phyloP scores from a whole-genome alignment of 805 yeast species.

The Candida boleticola region DNA sequence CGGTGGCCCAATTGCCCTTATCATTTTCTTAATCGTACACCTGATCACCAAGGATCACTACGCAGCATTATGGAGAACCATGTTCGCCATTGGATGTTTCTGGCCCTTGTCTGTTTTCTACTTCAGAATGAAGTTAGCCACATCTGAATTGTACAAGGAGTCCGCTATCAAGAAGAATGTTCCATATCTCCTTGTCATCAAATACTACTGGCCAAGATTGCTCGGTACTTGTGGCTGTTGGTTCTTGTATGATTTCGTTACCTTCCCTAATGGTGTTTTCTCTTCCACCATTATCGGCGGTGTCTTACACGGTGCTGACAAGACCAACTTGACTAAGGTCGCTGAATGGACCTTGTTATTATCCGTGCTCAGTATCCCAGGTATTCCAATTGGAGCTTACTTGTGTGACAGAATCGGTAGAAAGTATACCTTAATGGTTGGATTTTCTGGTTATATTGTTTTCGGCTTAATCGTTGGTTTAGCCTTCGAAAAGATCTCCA shows the following conservation, averaged over 20 bases:
- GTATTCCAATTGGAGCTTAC: slow-evolving; percentile 67
- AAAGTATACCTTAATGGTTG: slow-evolving; percentile 66
- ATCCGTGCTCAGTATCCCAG: slow-evolving; percentile 67
- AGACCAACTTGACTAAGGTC: slow-evolving; percentile 46
- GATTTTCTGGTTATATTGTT: slow-evolving; percentile 67
- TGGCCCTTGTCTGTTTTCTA: slow-evolving; percentile 74
- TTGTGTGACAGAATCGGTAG: slow-evolving; percentile 66
- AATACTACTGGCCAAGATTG: slow-evolving; percentile 65
- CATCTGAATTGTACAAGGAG: slow-evolving; percentile 61
- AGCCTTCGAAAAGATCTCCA: slow-evolving; percentile 53
- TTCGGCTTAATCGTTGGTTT: slow-evolving; percentile 72
- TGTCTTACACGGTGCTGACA: slow-evolving; percentile 33
- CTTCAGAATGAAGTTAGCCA: slow-evolving; percentile 67
- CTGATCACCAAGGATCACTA: slow-evolving; percentile 48
- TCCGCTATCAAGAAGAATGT: slow-evolving; percentile 58
- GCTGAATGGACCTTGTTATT: slow-evolving; percentile 75
- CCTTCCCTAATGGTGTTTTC: slow-evolving; percentile 76
- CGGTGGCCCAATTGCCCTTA: slow-evolving; percentile 74
- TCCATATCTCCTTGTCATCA: slow-evolving; percentile 54
- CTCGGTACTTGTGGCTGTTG: slow-evolving; percentile 73
- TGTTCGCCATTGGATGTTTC: slow-evolving; percentile 61
- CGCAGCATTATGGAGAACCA: slow-evolving; percentile 64
- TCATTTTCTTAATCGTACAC: slow-evolving; percentile 65
- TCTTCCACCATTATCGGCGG: slow-evolving; percentile 55
- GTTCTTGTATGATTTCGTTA: slow-evolving; percentile 79